These are phyloP conservation scores for Prunella vulgaris DNA, from an alignment of 257 asterid genomes.

Conservation along the genomic window DNA sequence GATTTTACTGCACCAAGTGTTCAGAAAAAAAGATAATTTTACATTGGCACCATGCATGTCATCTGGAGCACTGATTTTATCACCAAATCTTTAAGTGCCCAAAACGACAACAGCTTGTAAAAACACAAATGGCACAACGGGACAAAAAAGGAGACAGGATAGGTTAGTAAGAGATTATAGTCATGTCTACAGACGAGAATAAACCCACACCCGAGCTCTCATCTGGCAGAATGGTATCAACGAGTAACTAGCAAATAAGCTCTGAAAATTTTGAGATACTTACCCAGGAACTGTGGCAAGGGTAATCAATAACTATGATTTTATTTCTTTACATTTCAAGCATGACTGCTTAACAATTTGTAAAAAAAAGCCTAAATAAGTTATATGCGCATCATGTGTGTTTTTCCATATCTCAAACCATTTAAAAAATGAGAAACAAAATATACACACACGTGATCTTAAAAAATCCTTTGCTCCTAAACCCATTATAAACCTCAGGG, in stretches of 20 bases:
- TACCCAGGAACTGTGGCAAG: conserved; percentile 10
- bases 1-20: not conserved
- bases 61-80: not conserved
- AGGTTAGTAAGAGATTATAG: not conserved
- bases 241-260: not conserved
- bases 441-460: not conserved
- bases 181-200: conserved; percentile 4
- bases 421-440: not conserved
- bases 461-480: conserved; percentile 2
- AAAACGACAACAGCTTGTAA: conserved; percentile 1
- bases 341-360: not conserved
- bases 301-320: not conserved
- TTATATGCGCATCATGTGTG: too few species aligned
- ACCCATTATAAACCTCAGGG: not conserved
- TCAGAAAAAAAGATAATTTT: not conserved
- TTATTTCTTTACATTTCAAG: not conserved
- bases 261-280: not conserved
- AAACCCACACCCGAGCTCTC: conserved; percentile 9
- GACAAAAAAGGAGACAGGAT: not conserved
- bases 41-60: conserved; percentile 8
- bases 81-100: conserved; percentile 1
- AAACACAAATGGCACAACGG: not conserved
- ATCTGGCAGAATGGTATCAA: conserved; percentile 5
- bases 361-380: not conserved
- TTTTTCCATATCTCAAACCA: too few species aligned